Percentiles rank a stretch among this genome's conserved stretches.
phyloP scores from a whole-genome alignment of 306 rosid species.

The Mimosa bimucronata region DNA sequence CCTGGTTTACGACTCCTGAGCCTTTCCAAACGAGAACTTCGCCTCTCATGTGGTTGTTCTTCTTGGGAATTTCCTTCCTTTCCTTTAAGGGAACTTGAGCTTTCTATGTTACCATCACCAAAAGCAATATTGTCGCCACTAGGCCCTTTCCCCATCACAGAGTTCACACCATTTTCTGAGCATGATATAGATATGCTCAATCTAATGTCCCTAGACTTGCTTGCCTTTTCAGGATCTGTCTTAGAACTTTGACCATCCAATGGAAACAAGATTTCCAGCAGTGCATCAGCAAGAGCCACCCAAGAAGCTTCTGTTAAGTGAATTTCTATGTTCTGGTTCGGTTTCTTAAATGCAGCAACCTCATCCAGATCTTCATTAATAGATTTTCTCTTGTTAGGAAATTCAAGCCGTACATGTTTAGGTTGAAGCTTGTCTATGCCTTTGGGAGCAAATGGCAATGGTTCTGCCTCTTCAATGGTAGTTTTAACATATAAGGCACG shows the following conservation, averaged over 20 bases:
- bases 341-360: constrained; percentile 63
- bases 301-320: constrained; percentile 78
- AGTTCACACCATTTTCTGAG: constrained; percentile 54
- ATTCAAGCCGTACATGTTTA: constrained; percentile 83
- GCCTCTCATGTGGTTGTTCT: constrained; percentile 89
- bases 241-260: constrained; percentile 47
- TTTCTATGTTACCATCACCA: constrained; percentile 60
- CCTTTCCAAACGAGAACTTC: constrained; percentile 96
- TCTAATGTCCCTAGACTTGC: constrained; percentile 72
- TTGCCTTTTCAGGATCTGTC: constrained; percentile 43
- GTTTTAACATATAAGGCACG: constrained; percentile 86
- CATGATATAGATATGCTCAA: constrained; percentile 59
- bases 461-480: constrained; percentile 81
- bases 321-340: constrained; percentile 72
- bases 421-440: constrained; percentile 98
- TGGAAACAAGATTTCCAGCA: constrained; percentile 65
- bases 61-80: constrained; percentile 66
- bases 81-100: constrained; percentile 56
- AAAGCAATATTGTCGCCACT: constrained; percentile 43
- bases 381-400: constrained; percentile 82
- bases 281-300: constrained; percentile 77
- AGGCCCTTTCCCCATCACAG: constrained; percentile 56
- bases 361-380: constrained; percentile 57
- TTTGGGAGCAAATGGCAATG: constrained; percentile 85
- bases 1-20: constrained; percentile 96